Evolutionary conservation across 441 rosid species (phyloP).

Genomic region (Theobroma grandiflorum): DNA sequence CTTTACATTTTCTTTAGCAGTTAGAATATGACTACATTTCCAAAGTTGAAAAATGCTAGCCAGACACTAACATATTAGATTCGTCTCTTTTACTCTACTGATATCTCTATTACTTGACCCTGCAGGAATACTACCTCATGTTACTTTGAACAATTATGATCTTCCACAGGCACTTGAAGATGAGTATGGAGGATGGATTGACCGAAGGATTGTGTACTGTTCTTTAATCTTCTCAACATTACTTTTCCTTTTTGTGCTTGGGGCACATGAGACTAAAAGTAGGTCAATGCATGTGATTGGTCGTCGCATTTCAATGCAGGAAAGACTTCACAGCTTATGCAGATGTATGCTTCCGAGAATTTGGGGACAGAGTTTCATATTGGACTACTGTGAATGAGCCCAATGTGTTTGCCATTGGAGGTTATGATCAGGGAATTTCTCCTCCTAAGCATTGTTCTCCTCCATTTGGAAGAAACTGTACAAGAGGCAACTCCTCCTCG

Average conservation of each 20-base stretch:
- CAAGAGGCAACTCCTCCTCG: constrained; percentile 61
- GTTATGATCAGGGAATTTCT: constrained; percentile 48
- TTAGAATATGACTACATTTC: not conserved
- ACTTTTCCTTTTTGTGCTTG: not conserved
- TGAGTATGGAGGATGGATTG: constrained; percentile 64
- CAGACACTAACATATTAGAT: no score
- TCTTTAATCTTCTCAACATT: not conserved
- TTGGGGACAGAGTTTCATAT: constrained; percentile 54
- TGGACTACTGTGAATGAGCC: constrained; percentile 70
- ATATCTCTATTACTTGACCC: constrained; percentile 10
- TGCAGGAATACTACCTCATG: constrained; percentile 60
- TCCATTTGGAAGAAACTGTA: constrained; percentile 47
- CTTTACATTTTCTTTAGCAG: not conserved
- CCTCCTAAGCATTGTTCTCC: constrained; percentile 64
- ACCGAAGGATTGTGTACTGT: constrained; percentile 48
- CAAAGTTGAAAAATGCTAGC: no score
- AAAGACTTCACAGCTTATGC: constrained; percentile 63
- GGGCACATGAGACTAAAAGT: no score
- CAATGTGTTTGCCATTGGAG: constrained; percentile 47
- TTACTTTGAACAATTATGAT: constrained; percentile 49
- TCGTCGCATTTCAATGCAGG: constrained; percentile 37
- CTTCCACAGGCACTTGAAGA: constrained; percentile 63
- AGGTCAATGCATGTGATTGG: not conserved
- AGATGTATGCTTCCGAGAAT: constrained; percentile 57
- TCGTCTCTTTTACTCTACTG: not conserved